A percentile compares a stretch with the other conserved stretches of the same genome.
These are phyloP conservation scores for Parachaetomium inaequale DNA, from an alignment of 495 filamentous ascomycete genomes.

Conservation along the genomic window DNA sequence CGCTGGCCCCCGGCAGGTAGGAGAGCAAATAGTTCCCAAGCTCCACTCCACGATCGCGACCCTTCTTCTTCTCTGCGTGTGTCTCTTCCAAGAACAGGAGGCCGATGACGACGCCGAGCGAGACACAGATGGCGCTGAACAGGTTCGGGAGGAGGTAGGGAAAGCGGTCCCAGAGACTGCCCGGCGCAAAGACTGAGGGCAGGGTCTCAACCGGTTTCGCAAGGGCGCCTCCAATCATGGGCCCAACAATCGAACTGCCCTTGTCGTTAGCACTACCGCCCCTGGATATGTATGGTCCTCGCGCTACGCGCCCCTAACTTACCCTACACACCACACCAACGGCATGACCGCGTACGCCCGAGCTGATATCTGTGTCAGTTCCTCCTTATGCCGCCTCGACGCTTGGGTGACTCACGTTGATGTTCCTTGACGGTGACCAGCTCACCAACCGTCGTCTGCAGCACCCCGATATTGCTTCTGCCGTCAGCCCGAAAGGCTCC, in stretches of 20 bases:
- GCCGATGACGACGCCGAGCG: conserved; percentile 75
- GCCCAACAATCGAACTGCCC: conserved; percentile 71
- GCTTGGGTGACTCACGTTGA: conserved; percentile 58
- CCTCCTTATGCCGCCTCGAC: conserved; percentile 6
- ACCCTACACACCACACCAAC: conserved; percentile 94
- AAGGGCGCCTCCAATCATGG: conserved; percentile 82
- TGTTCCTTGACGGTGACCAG: conserved; percentile 88
- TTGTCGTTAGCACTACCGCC: conserved; percentile 15
- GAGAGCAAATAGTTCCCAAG: conserved; percentile 69
- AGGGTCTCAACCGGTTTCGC: conserved; percentile 81
- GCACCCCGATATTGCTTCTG: conserved; percentile 76
- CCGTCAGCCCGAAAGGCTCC: conserved; percentile 21
- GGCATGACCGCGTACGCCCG: conserved; percentile 97
- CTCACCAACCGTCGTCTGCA: conserved; percentile 93
- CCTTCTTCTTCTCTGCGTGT: conserved; percentile 75
- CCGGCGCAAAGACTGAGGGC: conserved; percentile 68
- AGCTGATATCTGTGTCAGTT: conserved; percentile 47
- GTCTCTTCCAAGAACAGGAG: conserved; percentile 94
- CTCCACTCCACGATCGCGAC: conserved; percentile 71
- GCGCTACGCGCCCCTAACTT: conserved; percentile 26
- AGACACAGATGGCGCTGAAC: conserved; percentile 76
- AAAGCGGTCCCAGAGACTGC: conserved; percentile 74
- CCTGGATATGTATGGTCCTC: neutral
- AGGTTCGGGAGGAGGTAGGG: conserved; percentile 94
- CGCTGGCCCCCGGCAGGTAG: conserved; percentile 33